phyloP scores from a whole-genome alignment of 73 alveolate genomes.

The Breviolum minutum region DNA sequence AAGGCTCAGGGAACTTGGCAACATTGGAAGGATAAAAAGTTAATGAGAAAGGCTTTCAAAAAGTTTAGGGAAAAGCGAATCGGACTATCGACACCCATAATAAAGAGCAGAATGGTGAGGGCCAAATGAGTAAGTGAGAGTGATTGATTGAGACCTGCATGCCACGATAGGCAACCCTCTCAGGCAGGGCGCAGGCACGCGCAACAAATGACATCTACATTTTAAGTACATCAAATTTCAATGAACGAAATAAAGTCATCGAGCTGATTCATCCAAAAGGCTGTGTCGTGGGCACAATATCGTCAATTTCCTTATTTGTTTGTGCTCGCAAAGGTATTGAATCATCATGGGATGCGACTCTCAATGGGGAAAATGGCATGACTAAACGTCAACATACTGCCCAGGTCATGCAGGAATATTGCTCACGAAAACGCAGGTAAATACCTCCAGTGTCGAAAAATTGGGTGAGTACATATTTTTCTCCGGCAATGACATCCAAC shows the following conservation, averaged over 20 bases:
- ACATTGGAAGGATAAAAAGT: background rate
- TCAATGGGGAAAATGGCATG: background rate
- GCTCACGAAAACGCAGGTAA: constrained; percentile 4
- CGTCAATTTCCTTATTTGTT: too few species aligned
- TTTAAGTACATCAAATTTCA: background rate
- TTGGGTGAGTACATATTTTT: background rate
- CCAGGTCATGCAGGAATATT: background rate
- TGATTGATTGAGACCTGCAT: too few species aligned
- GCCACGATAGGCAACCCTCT: too few species aligned
- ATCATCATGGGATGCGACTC: too few species aligned
- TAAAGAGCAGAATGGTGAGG: background rate
- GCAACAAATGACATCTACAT: too few species aligned
- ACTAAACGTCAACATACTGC: background rate
- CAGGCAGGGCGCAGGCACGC: too few species aligned
- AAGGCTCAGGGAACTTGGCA: background rate
- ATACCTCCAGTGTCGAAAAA: background rate
- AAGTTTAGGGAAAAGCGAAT: background rate
- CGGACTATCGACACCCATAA: background rate
- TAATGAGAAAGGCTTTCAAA: background rate
- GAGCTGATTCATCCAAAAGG: too few species aligned
- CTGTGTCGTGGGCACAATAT: too few species aligned
- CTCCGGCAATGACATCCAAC: constrained; percentile 24
- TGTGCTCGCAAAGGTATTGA: too few species aligned
- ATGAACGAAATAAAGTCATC: background rate
- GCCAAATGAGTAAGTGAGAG: background rate